A percentile compares a stretch with the other conserved stretches of the same genome.
Conservation (phyloP, 192 early-diverging fungal species). For the Diversispora eburnea region DNA sequence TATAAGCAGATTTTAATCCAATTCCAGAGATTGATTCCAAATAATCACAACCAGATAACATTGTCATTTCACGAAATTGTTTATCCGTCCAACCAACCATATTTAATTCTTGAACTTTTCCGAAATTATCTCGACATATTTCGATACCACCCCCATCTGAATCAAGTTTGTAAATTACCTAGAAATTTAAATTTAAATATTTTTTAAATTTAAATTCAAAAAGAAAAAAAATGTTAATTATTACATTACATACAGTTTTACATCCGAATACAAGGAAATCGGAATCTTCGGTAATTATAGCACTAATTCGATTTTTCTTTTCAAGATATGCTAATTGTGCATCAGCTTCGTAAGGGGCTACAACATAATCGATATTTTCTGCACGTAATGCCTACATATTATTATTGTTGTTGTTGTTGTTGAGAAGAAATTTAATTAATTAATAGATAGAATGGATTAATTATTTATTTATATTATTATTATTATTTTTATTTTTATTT, state of each 20-base stretch:
- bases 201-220: not conserved
- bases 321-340: conserved; percentile 89
- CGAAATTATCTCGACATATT: conserved; percentile 57
- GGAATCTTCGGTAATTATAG: conserved; percentile 92
- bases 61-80: conserved; percentile 85
- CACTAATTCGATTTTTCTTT: conserved; percentile 59
- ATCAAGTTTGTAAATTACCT: conserved; percentile 83
- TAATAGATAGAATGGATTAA: not conserved
- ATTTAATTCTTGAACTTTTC: conserved; percentile 43
- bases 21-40: conserved; percentile 77
- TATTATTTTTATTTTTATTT: conserved; percentile 7
- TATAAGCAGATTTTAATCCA: conserved; percentile 78
- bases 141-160: conserved; percentile 62
- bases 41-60: conserved; percentile 98
- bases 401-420: too few relatives aligned
- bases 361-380: conserved; percentile 71
- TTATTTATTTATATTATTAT: conserved; percentile 18
- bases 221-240: conserved; percentile 2
- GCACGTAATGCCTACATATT: conserved; percentile 48
- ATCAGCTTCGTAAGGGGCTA: conserved; percentile 97
- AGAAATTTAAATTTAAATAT: not conserved
- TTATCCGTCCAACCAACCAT: conserved; percentile 55
- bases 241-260: conserved; percentile 42
- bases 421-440: not conserved
- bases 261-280: conserved; percentile 94